Evolutionary conservation across 768 basidiomycete species (phyloP).

Genomic region (Coprinopsis marcescibilis): DNA sequence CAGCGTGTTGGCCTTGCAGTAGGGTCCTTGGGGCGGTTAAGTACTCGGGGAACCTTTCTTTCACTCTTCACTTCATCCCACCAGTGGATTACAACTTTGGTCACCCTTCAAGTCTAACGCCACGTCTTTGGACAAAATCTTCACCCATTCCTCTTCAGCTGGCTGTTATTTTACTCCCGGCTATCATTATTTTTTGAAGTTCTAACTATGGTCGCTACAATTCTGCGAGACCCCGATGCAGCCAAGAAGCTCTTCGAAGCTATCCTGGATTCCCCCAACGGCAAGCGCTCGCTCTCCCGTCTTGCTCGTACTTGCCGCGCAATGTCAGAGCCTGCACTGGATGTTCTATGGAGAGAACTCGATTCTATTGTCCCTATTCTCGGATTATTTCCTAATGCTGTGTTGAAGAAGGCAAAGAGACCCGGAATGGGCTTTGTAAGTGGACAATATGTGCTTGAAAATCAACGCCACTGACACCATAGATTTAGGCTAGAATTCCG

Average conservation of each 20-base stretch:
- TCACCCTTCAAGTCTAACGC: too few relatives aligned
- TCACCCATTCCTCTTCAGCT: too few relatives aligned
- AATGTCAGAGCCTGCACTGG: constrained; percentile 66
- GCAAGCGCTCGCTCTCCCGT: constrained; percentile 62
- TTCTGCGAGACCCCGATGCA: constrained; percentile 60
- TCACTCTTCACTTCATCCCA: constrained; percentile 27
- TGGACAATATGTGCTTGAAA: constrained; percentile 13
- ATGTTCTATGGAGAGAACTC: constrained; percentile 71
- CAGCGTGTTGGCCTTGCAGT: constrained; percentile 40
- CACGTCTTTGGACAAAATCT: too few relatives aligned
- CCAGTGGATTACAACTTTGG: background rate
- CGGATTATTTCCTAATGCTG: constrained; percentile 59
- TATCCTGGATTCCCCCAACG: constrained; percentile 51
- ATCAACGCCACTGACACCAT: constrained; percentile 7
- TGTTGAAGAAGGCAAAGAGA: constrained; percentile 64
- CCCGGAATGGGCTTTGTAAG: constrained; percentile 76
- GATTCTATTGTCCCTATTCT: constrained; percentile 70
- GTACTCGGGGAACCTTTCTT: constrained; percentile 26
- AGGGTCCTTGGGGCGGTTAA: constrained; percentile 32
- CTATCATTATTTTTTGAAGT: too few relatives aligned
- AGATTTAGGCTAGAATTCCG: constrained; percentile 49
- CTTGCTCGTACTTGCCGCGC: constrained; percentile 71
- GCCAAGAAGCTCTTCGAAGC: constrained; percentile 44
- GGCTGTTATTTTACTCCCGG: too few relatives aligned
- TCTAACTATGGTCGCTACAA: constrained; percentile 43